Base-by-base conservation (phyloP, 441 rosid genomes). In the Manihot esculenta region DNA sequence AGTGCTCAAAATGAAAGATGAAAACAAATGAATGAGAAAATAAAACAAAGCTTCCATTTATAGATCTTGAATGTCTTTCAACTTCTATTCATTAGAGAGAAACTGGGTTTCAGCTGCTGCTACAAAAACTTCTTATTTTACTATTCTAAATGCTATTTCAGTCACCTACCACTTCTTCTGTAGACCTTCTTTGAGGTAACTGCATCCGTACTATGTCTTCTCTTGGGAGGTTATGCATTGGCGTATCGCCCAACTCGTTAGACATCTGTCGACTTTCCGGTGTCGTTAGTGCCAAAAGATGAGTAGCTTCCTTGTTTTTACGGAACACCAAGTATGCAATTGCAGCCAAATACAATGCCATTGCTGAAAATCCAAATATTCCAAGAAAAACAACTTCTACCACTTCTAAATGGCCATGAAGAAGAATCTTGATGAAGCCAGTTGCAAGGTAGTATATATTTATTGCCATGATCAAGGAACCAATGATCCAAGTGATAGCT, bases 401-500 rank as follows among this genome's bases (percentile, higher is more conserved):
- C 38, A 77, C 80, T 77, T 86, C 74, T 72, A 84, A 76, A 48
- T 84, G 80, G 72, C 85, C 76, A 68, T 80, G 87, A 7, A 92
- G 64, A 42, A 95, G 89, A 65, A 92, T 71, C 48, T 87, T 79
- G 72, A 85, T 71, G 80, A 91, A 91, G 62, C 88, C 84, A 45
- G 84, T 76, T 30, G 72, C 86, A 4, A 94, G 78, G 74, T 81
- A 92, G 84, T 92, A 94, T 66, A 94, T 67, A 74, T 94, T 95
- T 72, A 95, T 95, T 50, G 84, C 81, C 97, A 92, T 92, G 64
- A 95, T 89, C 67, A 92, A 70, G 42, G 80, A 70, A 67, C 97
- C 96, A 50, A 91, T 85, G 69, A 84, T 35, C 99, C 95, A 91
- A 10, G 99, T 91, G 61, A 91, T 20, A n/a, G 83, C 77, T 59